Evolutionary conservation across 2,329 filamentous ascomycete genomes (phyloP).

Genomic region (Penicillium crustosum): DNA sequence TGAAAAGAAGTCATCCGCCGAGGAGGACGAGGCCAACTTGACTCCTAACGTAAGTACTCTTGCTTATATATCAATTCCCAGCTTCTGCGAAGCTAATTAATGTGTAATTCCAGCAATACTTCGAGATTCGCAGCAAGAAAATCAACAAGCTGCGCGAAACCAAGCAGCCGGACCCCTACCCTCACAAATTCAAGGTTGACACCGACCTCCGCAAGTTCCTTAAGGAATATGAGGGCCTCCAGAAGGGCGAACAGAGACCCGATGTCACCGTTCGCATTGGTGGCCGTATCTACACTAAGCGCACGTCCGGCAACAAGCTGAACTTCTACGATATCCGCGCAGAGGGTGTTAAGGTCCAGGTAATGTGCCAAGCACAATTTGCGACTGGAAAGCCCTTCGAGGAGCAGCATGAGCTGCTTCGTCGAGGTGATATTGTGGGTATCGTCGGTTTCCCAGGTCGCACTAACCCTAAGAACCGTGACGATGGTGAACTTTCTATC

Average conservation of each 20-base stretch:
- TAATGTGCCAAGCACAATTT: slow-evolving; percentile 87
- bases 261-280: slow-evolving; percentile 75
- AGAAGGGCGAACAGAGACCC: slow-evolving; percentile 81
- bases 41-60: slow-evolving; percentile 64
- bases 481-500: slow-evolving; percentile 89
- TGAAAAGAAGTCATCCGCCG: slow-evolving; percentile 60
- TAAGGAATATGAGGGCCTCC: slow-evolving; percentile 71
- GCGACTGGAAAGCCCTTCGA: slow-evolving; percentile 71
- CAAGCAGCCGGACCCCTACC: slow-evolving; percentile 79
- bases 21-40: slow-evolving; percentile 69
- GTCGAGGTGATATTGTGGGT: slow-evolving; percentile 90
- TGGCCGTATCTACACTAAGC: slow-evolving; percentile 86
- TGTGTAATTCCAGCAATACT: slow-evolving; percentile 69
- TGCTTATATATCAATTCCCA: rapidly evolving
- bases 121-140: slow-evolving; percentile 85
- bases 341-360: slow-evolving; percentile 76
- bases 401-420: slow-evolving; percentile 83
- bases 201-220: slow-evolving; percentile 80
- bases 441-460: slow-evolving; percentile 79
- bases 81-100: slow-evolving; percentile 8
- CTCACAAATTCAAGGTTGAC: slow-evolving; percentile 88
- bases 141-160: slow-evolving; percentile 74
- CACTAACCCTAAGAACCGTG: slow-evolving; percentile 83
- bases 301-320: slow-evolving; percentile 77
- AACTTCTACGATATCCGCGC: slow-evolving; percentile 86